Evolutionary conservation across 176 grass and related monocot species (phyloP), one percentile per base, ranked within the genome.

Genomic region (Paspalum vaginatum): DNA sequence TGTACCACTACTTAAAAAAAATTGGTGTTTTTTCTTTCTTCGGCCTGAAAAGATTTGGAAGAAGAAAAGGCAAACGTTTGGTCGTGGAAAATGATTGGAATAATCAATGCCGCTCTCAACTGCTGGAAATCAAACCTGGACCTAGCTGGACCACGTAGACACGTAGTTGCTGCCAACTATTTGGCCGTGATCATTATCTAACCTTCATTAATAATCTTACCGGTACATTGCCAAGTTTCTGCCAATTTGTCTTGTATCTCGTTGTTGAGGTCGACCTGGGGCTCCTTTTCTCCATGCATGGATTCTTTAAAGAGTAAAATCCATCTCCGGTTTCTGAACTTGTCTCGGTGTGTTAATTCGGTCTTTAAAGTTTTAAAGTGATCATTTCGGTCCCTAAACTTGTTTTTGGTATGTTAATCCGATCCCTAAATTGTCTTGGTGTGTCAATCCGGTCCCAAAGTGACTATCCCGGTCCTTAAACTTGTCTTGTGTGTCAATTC

Each of bases 121-220:
- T 75, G 73, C 70, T 53, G 21, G 13, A 32, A 40, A 49, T 50
- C 10, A 67, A 42, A 48, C 51, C 61, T 73, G 13, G 49, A 56
- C 72, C 47, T 43, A 52, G 27, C 13, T 64, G 75, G 75, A 55
- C 38, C 57, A 55, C 41, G 70, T 55, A 18, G 20, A 11, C 27
- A 72, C 26, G 16, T n/a, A 5, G 5, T n/a, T n/a, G n/a, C 0
- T 39, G 48, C 4, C 37, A 42, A 41, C 17, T 42, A 9, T 64
- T 42, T 74, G 54, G 26, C 26, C 39, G 2, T 17, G 49, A 40
- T 51, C 11, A n/a, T 65, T 22, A 78, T 53, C 48, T 50, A 39
- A 39, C 38, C 24, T 17, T 62, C 51, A 37, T 46, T 32, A 3
- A 32, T 32, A 51, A 2, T 51, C 32, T 21, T 39, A 22, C 27